phyloP scores from a whole-genome alignment of 176 grass and related monocot species.

The Miscanthus lutarioriparius region DNA sequence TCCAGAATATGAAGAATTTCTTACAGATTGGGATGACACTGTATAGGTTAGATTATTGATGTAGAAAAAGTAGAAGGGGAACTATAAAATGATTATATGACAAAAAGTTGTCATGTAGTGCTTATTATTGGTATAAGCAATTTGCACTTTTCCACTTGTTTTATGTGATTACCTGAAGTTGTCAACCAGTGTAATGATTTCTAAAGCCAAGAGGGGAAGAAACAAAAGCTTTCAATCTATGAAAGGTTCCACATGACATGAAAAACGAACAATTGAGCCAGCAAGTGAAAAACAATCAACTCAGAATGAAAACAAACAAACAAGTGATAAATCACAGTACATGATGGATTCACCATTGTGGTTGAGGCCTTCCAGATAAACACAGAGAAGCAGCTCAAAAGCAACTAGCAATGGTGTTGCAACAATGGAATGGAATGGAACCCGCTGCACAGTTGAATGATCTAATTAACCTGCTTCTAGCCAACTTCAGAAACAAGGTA shows the following conservation, averaged over 20 bases:
- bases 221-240: conserved; percentile 75
- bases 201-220: conserved; percentile 71
- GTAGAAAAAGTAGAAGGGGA: neutral
- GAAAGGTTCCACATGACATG: conserved; percentile 46
- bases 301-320: conserved; percentile 14
- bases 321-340: conserved; percentile 6
- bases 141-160: neutral
- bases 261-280: conserved; percentile 24
- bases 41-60: neutral
- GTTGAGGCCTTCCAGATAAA: conserved; percentile 51
- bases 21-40: neutral
- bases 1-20: neutral
- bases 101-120: neutral
- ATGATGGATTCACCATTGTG: conserved; percentile 36
- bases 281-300: conserved; percentile 12
- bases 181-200: conserved; percentile 62
- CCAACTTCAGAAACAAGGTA: conserved; percentile 17
- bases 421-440: conserved; percentile 70
- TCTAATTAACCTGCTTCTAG: conserved; percentile 7
- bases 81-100: neutral
- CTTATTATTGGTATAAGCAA: neutral
- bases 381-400: conserved; percentile 77
- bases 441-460: conserved; percentile 33
- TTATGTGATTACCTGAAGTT: conserved; percentile 58
- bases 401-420: conserved; percentile 66